Conservation (phyloP, 352 stramenopile genomes). For the Phytophthora cajani region DNA sequence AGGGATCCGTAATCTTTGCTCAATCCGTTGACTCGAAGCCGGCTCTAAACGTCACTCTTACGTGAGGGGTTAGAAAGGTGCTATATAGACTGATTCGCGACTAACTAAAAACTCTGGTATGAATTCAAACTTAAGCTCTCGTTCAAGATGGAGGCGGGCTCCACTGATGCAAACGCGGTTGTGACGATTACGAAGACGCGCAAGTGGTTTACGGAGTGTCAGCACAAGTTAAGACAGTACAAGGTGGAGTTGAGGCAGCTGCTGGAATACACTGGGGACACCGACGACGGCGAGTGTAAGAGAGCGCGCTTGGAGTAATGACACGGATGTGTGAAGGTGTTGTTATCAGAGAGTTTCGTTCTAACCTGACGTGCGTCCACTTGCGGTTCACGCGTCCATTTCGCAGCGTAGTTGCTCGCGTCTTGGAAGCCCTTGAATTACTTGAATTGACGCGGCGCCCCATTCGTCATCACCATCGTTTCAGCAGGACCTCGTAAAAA, state of each 20-base stretch:
- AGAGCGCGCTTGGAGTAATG: background rate
- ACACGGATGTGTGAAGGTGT: background rate
- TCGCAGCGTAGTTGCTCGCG: background rate
- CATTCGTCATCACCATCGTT: background rate
- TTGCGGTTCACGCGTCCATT: background rate
- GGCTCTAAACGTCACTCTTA: no score
- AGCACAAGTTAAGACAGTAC: background rate
- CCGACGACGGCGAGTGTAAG: background rate
- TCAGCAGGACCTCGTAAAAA: slow-evolving; percentile 6
- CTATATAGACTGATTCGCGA: no score
- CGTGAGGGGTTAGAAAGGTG: no score
- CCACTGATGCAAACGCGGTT: background rate
- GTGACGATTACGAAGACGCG: background rate
- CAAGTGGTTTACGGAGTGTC: background rate
- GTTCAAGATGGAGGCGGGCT: background rate
- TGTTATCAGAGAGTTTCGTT: background rate
- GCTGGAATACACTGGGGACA: background rate
- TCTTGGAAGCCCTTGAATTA: background rate
- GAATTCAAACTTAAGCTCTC: background rate
- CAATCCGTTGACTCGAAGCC: no score
- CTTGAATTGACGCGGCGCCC: no score
- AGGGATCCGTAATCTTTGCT: no score
- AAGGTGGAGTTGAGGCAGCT: background rate
- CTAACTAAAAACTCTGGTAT: no score
- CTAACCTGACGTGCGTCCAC: background rate